phyloP scores from a whole-genome alignment of 805 yeast genomes.

The Lachancea waltii region DNA sequence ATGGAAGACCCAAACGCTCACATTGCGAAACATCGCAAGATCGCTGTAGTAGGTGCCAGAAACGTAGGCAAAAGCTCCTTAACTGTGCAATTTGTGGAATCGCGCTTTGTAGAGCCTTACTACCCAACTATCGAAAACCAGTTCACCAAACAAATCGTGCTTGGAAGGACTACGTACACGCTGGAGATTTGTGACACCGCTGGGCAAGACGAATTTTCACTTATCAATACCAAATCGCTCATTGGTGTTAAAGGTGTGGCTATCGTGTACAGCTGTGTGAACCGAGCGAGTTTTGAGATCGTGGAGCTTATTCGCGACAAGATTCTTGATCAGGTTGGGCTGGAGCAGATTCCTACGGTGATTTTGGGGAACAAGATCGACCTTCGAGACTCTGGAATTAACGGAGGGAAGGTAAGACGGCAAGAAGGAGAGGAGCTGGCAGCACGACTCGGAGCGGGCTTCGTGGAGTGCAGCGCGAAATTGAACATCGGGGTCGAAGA shows the following conservation, averaged over 20 bases:
- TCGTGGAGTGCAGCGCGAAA: slow-evolving; percentile 27
- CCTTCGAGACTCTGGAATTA: slow-evolving; percentile 9
- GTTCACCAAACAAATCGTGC: slow-evolving; percentile 60
- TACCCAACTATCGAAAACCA: slow-evolving; percentile 90
- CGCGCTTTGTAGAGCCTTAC: slow-evolving; percentile 80
- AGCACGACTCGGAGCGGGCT: slow-evolving; percentile 15
- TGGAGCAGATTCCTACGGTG: slow-evolving; percentile 68
- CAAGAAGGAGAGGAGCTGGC: slow-evolving; percentile 21
- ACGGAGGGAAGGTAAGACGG: slow-evolving; percentile 11
- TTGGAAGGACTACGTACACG: slow-evolving; percentile 68
- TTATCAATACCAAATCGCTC: slow-evolving; percentile 69
- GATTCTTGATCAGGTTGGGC: slow-evolving; percentile 63
- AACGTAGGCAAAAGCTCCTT: slow-evolving; percentile 85
- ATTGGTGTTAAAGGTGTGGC: slow-evolving; percentile 82
- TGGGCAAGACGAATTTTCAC: slow-evolving; percentile 85
- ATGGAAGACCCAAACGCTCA: not conserved
- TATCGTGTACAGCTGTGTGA: slow-evolving; percentile 74
- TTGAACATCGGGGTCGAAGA: slow-evolving; percentile 22
- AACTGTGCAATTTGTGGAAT: slow-evolving; percentile 79
- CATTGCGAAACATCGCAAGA: slow-evolving; percentile 39
- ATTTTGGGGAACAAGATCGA: slow-evolving; percentile 44
- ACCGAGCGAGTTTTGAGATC: slow-evolving; percentile 70
- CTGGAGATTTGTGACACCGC: slow-evolving; percentile 88
- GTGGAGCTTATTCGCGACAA: slow-evolving; percentile 74
- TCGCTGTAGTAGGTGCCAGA: slow-evolving; percentile 82